Evolutionary conservation across 2,329 filamentous ascomycete species (phyloP), one percentile per base, ranked within the genome.

Genomic region (Berkeleyomyces basicola): DNA sequence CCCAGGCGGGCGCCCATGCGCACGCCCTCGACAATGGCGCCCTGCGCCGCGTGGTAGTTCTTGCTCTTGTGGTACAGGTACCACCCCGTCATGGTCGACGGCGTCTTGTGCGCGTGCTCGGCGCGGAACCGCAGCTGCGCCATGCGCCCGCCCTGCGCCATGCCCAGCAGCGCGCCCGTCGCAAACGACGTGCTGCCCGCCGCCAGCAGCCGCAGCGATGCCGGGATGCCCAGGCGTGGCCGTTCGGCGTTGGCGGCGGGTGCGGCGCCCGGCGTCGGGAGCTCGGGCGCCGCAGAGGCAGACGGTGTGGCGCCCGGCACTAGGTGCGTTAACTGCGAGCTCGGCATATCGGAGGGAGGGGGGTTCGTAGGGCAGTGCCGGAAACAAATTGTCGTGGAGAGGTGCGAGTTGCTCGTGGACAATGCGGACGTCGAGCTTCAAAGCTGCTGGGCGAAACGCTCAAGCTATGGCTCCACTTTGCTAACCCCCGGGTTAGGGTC

Each of bases 61-160:
- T 97, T 97, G 71, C 84, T 89, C 75, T 96, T 96, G 77, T 97
- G 92, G 74, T 99, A 99, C n/a, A 97, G 82, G 71, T 92, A 99
- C 93, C 93, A 99, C 16, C 90, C 92, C 1, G 85, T 83, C 36
- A 88, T 85, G 0, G 85, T 85, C 3, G 82, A 84, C 23, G 93
- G 93, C 66, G 96, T 83, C 67, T 92, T 88, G 77, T 99, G 93
- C 0, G 93, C 90, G 71, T 99, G 95, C 74, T 99, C 93, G 65
- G 93, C 93, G 62, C 92, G 86, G 76, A 96, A 99, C 46, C 87
- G 86, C 64, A 95, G 79, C 60, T 87, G 85, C 0, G 88, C 82
- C 71, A 81, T 84, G 70, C 84, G 84, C 64, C 84, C 85, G 33
- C 89, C 90, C 63, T 90, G 83, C 5, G 83, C 78, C 16, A 85